Conservation (phyloP, 768 basidiomycete species). For the Tephrocybe sp. region DNA sequence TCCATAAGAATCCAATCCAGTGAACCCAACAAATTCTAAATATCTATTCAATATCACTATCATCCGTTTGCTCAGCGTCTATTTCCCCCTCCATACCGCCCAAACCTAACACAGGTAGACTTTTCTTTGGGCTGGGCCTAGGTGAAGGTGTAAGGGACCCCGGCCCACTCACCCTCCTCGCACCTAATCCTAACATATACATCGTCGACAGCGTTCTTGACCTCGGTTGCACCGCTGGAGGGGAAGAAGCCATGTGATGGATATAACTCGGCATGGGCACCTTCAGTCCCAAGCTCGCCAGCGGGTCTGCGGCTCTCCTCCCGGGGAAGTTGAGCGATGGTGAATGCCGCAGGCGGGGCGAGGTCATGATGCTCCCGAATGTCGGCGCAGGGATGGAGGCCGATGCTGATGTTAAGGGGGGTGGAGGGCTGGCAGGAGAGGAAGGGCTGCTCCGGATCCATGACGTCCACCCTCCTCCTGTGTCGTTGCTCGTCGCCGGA, state of each 20-base stretch:
- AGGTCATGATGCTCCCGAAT: conserved; percentile 73
- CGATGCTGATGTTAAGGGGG: too few relatives aligned
- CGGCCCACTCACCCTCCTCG: conserved; percentile 28
- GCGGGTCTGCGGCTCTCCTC: conserved; percentile 31
- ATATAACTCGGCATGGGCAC: conserved; percentile 59
- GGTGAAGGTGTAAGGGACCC: conserved; percentile 9
- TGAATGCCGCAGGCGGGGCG: conserved; percentile 54
- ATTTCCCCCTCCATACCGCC: not conserved
- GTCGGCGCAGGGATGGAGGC: conserved; percentile 43
- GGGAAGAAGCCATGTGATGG: conserved; percentile 3
- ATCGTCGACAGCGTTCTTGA: conserved; percentile 58
- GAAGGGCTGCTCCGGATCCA: conserved; percentile 46
- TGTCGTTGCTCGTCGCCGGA: conserved; percentile 7
- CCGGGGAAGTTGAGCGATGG: conserved; percentile 35
- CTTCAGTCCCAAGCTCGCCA: conserved; percentile 48
- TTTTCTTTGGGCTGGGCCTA: conserved; percentile 3
- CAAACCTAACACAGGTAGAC: not conserved
- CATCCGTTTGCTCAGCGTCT: not conserved
- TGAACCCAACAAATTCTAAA: not conserved
- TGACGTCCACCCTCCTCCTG: conserved; percentile 52
- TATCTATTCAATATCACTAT: conserved; percentile 3
- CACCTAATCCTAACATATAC: conserved; percentile 63
- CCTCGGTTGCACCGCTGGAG: conserved; percentile 24
- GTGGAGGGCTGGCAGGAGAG: conserved; percentile 40
- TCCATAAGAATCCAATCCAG: not conserved